Evolutionary conservation across 108 stramenopile genomes (phyloP), one percentile per base, ranked within the genome.

Genomic region (Epipyxis sp.): DNA sequence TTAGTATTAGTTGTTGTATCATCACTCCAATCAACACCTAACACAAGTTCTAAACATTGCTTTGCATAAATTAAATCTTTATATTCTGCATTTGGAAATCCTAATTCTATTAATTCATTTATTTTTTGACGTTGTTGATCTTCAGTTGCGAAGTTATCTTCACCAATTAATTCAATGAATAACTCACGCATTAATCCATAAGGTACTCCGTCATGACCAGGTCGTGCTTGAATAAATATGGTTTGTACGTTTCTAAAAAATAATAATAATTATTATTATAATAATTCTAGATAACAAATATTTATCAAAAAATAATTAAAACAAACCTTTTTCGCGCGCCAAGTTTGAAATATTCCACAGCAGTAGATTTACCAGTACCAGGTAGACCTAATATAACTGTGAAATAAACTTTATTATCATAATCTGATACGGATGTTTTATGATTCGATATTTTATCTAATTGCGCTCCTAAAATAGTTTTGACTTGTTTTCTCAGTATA

Each of bases 351-450:
- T 32, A 65, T 65, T 65, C 61, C 25, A 32, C 61, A 6, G 61
- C 61, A 6, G 61, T 65, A 3, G 61, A 65, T 65, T 65, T 65
- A 65, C 61, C 61, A 16, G 61, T 65, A 13, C 61, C 61, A 65
- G 61, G 61, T 32, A 65, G 3, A 29, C 61, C 61, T 32, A 65
- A 6, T 10, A 65, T 65, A 29, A 65, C 27, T 6, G 61, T 65
- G 25, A 65, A 65, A 32, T 13, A 37, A 37, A 65, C 61, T 6
- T 25, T 65, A 6, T 37, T 29, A 6, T 29, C 61, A 65, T 32
- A 16, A 37, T 16, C 34, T 13, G 46, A 13, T 6, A 20, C 6
- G 25, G 34, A 6, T 32, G 20, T 65, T 6, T 29, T 6, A 32
- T 16, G 30, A 65, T 65, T 65, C 3, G 35, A 16, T 10, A 65